Conservation (phyloP, 192 early-diverging fungal species). For the Coemansia reversa region DNA sequence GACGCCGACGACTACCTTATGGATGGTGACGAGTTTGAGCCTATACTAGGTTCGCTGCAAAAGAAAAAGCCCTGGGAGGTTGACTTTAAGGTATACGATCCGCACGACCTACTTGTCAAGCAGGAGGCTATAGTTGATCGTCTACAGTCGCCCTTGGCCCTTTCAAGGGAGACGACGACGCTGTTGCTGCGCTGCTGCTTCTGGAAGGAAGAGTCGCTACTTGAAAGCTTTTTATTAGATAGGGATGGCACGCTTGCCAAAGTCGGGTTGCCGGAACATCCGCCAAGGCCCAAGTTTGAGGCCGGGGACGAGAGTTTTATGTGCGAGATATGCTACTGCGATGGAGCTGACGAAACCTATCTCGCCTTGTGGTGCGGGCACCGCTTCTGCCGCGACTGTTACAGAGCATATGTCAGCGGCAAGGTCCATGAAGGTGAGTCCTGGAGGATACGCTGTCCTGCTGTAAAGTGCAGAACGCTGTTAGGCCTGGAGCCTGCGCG, state of each 20-base stretch:
- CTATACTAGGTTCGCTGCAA: conserved; percentile 6
- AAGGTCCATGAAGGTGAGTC: conserved; percentile 90
- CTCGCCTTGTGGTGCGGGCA: conserved; percentile 85
- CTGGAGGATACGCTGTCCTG: conserved; percentile 82
- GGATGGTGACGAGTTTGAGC: conserved; percentile 35
- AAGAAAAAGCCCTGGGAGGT: conserved; percentile 47
- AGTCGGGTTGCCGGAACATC: conserved; percentile 22
- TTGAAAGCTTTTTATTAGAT: conserved; percentile 45
- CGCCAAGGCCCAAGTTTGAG: conserved; percentile 16
- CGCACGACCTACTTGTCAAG: conserved; percentile 27
- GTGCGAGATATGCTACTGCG: conserved; percentile 90
- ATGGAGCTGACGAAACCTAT: conserved; percentile 32
- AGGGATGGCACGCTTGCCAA: conserved; percentile 34
- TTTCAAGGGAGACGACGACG: conserved; percentile 34
- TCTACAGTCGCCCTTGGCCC: conserved; percentile 40
- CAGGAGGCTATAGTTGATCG: conserved; percentile 29
- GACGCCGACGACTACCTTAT: conserved; percentile 30
- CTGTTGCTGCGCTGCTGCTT: conserved; percentile 42
- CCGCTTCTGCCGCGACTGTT: conserved; percentile 86
- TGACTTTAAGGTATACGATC: conserved; percentile 37
- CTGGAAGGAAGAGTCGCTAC: conserved; percentile 51
- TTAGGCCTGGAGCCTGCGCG: conserved; percentile 83
- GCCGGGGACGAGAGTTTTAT: conserved; percentile 56
- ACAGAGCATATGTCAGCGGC: conserved; percentile 75
- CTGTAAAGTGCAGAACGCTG: conserved; percentile 70